A percentile compares a stretch with the other conserved stretches of the same genome.
Conservation (phyloP, 2,329 filamentous ascomycete genomes). For the Colletotrichum sansevieriae region DNA sequence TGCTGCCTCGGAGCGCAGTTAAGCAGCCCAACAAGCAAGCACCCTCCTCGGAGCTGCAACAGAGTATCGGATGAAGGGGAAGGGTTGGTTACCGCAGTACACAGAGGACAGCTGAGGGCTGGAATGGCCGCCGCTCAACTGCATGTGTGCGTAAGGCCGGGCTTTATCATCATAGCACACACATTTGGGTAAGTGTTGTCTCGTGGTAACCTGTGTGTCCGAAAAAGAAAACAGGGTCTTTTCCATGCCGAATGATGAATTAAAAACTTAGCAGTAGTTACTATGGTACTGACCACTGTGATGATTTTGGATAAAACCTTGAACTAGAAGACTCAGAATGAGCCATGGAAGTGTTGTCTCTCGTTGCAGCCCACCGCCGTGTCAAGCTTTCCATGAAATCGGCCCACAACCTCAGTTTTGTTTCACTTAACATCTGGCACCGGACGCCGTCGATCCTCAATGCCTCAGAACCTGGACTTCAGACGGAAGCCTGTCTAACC, state of each 20-base stretch:
- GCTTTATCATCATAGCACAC: not conserved
- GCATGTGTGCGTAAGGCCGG: constrained; percentile 1
- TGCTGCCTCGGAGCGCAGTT: constrained; percentile 5
- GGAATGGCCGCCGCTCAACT: constrained; percentile 35
- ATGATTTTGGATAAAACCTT: no score
- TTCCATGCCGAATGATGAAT: no score
- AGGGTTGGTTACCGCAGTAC: not conserved
- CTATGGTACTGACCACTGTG: no score
- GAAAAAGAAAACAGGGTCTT: no score
- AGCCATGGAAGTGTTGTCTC: no score
- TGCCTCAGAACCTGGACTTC: constrained; percentile 36
- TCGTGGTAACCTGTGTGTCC: no score
- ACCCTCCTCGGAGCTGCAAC: constrained; percentile 13
- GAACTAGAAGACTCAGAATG: no score
- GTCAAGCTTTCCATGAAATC: constrained; percentile 28
- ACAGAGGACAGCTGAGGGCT: constrained; percentile 13
- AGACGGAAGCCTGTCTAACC: constrained; percentile 23
- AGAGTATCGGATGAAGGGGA: constrained; percentile 28
- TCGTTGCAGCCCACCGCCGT: constrained; percentile 17
- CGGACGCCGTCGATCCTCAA: constrained; percentile 22
- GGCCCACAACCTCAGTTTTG: constrained; percentile 37
- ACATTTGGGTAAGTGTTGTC: not conserved
- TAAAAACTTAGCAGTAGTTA: no score
- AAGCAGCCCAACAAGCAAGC: constrained; percentile 28
- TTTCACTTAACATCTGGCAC: constrained; percentile 39